Evolutionary conservation across 345 rosid genomes (phyloP).

Genomic region (Gossypium thurberi): DNA sequence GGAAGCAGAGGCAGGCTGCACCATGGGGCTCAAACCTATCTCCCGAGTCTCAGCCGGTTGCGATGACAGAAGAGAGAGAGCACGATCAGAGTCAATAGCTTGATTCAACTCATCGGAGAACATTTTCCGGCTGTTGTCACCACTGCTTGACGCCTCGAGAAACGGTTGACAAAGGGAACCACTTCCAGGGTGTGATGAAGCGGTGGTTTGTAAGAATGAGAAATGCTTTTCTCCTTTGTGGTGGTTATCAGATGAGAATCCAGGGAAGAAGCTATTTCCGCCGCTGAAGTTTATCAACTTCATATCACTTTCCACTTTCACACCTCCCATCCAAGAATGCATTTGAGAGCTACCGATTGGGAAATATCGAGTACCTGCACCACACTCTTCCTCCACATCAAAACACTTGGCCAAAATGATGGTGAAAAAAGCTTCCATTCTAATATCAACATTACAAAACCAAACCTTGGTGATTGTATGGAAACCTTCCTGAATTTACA

Average conservation of each 20-base stretch:
- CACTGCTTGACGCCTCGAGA: slow-evolving; percentile 14
- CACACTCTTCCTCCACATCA: not conserved
- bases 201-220: slow-evolving; percentile 35
- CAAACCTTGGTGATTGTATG: slow-evolving; percentile 47
- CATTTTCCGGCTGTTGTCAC: slow-evolving; percentile 34
- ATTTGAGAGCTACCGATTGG: slow-evolving; percentile 39
- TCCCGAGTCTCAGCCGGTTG: slow-evolving; percentile 35
- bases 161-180: slow-evolving; percentile 28
- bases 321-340: slow-evolving; percentile 39
- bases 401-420: not conserved
- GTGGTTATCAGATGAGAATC: slow-evolving; percentile 26
- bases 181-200: slow-evolving; percentile 20
- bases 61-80: slow-evolving; percentile 95
- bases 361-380: slow-evolving; percentile 40
- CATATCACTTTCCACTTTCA: slow-evolving; percentile 32
- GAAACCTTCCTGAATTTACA: slow-evolving; percentile 35
- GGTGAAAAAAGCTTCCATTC: not conserved
- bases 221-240: slow-evolving; percentile 36
- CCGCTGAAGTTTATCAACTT: slow-evolving; percentile 33
- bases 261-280: slow-evolving; percentile 25
- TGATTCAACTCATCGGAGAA: slow-evolving; percentile 25
- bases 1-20: slow-evolving; percentile 36
- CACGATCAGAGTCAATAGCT: slow-evolving; percentile 34
- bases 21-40: slow-evolving; percentile 34
- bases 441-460: not conserved